Base-by-base conservation (phyloP, 208 protist genomes). In the Trypanosoma brucei region DNA sequence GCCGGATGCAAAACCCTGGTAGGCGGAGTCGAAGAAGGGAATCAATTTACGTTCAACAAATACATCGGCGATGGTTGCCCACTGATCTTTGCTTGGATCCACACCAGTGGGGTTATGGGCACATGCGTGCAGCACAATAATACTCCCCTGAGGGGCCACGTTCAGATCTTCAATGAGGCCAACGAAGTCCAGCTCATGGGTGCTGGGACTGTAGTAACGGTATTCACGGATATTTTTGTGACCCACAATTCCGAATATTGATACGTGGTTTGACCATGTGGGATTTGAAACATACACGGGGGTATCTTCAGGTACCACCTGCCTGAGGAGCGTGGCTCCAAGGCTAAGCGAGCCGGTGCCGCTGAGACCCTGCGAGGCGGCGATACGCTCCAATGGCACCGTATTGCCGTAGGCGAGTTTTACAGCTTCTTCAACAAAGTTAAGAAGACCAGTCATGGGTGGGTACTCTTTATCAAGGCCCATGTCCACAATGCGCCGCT, bases 31-130 rank as follows among this genome's bases (percentile, higher is more conserved):
- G 57, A 99, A 98, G 76, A 99, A 91, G 13, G 93, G 79, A 31
- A 98, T 78, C 52, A 97, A 94, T 0, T 81, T 57, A 48, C 86
- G 91, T 58, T 79, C 66, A 51, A 81, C 40, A 62, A 95, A 81
- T n/a, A 96, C 65, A 9, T 96, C 75, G 1, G 86, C 80, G 65
- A 99, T 97, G 35, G 81, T 56, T n/a, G 78, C 62, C 98, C 98
- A 99, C 77, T 99, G 90, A 35, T 83, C 92, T 7, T 74, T 59
- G 2, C 95, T 96, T 50, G 97, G 97, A 76, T 99, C 98, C 3
- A 98, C 88, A 38, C 98, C 98, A 13, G 98, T 99, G 59, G 98
- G 98, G 79, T 99, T 99, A 87, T 99, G 98, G 8, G 98, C 98
- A 74, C 97, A 99, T 13, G 93, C 80, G 75, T 99, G 98, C 38